These are phyloP conservation scores for Daldinia sp. DNA, from an alignment of 2,329 filamentous ascomycete species.

Conservation along the genomic window DNA sequence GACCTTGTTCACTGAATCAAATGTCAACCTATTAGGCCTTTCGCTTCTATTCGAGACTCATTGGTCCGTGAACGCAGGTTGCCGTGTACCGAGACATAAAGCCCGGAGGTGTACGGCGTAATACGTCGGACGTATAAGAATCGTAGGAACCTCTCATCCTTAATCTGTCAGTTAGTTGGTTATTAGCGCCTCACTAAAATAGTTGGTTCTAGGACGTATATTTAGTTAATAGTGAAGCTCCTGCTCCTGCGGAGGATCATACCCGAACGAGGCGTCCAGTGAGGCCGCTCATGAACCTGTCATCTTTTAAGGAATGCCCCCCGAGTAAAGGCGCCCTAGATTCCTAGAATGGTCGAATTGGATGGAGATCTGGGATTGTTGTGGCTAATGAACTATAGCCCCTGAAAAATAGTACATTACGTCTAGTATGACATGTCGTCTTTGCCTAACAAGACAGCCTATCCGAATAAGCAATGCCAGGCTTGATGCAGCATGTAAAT, in stretches of 20 bases:
- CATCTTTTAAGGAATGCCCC: too few relatives aligned
- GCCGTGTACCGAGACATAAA: constrained; percentile 38
- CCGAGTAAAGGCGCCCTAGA: neutral
- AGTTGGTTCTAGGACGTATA: neutral
- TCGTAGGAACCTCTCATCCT: constrained; percentile 5
- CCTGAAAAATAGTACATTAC: constrained; percentile 7
- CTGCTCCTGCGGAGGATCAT: neutral
- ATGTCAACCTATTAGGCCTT: constrained; percentile 17
- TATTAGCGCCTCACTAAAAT: neutral
- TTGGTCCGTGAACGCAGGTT: constrained; percentile 32
- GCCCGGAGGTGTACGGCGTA: constrained; percentile 32
- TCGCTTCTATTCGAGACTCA: constrained; percentile 39
- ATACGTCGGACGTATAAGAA: constrained; percentile 25
- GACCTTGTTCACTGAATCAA: constrained; percentile 11
- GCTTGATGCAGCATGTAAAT: constrained; percentile 12
- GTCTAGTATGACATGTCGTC: constrained; percentile 7
- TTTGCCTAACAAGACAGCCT: neutral
- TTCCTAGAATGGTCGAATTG: neutral
- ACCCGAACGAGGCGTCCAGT: neutral
- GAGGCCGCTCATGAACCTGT: too few relatives aligned
- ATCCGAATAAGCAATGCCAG: constrained; percentile 20
- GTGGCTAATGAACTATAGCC: constrained; percentile 1
- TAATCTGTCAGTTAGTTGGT: neutral
- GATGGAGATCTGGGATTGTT: constrained; percentile 5
- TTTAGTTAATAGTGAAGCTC: neutral